Evolutionary conservation across 2,329 filamentous ascomycete genomes (phyloP), one percentile per base, ranked within the genome.

Genomic region (Ophiognomonia clavigignenti-juglandacearum): DNA sequence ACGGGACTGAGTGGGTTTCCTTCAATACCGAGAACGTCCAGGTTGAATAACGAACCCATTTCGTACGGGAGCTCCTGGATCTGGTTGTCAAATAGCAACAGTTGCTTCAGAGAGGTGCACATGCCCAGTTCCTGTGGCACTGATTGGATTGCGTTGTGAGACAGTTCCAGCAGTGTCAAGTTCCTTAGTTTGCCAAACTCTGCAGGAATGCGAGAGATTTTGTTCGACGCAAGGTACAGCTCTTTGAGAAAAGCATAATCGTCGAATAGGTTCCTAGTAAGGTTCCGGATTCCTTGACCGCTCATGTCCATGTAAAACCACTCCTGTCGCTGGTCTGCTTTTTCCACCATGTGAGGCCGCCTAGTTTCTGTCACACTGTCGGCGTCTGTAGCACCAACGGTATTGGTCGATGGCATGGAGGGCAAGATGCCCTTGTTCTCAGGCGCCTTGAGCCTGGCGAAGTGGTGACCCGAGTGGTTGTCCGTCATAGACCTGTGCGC

Each of bases 281-380:
- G 74, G 50, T 89, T 87, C 56, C 90, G 85, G 40, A 98, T 73
- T 18, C 92, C 92, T 70, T 97, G 93, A n/a, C 93, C 93, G 57
- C 91, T 93, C 64, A 97, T 85, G 66, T 98, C 93, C 57, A 98
- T 75, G 54, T 91, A 90, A 64, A 88, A 82, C 93, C 93, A 97
- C 59, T 91, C 86, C 65, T 96, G 86, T 54, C 85, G 74, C 58
- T 83, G 82, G 53, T 78, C 74, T 50, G 78, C 74, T 59, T 79
- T 78, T 51, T 86, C 80, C 46, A 86, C 73, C 58, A 85, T 85
- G 57, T 83, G 77, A 26, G 80, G 80, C 47, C 80, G 68, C 58
- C 80, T 74, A 57, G 77, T 72, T 56, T 82, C 78, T 39, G 76
- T 75, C 14, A 68, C 57, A 50, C 81, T 78, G 47, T 73, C 71